phyloP scores from a whole-genome alignment of 306 rosid species.

The Abrus precatorius region DNA sequence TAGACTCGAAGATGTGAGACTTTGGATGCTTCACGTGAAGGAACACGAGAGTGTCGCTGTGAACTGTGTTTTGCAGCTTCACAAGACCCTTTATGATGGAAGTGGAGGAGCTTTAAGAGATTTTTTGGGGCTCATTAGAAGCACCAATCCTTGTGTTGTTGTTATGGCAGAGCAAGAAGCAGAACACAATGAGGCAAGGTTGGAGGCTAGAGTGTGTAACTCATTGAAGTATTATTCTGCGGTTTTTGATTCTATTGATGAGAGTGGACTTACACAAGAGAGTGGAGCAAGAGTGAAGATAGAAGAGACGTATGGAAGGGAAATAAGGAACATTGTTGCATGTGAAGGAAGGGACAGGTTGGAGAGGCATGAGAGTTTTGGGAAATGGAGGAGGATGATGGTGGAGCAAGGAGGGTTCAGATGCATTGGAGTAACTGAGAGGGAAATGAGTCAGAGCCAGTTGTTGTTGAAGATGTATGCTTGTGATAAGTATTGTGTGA shows the following conservation, averaged over 20 bases:
- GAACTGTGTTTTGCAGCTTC: constrained; percentile 85
- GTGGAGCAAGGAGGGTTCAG: constrained; percentile 87
- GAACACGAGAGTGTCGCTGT: constrained; percentile 88
- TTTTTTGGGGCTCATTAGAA: constrained; percentile 81
- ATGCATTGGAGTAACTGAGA: constrained; percentile 60
- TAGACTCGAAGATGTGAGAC: constrained; percentile 94
- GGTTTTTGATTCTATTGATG: constrained; percentile 75
- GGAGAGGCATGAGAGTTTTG: constrained; percentile 87
- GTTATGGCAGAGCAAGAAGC: constrained; percentile 90
- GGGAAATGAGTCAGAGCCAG: constrained; percentile 75
- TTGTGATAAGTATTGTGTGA: constrained; percentile 62
- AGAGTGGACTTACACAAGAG: constrained; percentile 65
- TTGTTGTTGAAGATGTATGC: constrained; percentile 83
- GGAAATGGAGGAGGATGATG: constrained; percentile 82
- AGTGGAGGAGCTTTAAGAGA: constrained; percentile 80
- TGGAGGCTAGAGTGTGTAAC: constrained; percentile 74
- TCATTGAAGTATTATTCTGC: constrained; percentile 81
- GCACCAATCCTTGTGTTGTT: constrained; percentile 76
- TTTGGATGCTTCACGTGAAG: constrained; percentile 99
- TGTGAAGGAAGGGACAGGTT: constrained; percentile 87
- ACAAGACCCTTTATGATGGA: constrained; percentile 77
- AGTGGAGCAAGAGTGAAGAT: constrained; percentile 70
- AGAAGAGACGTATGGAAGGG: constrained; percentile 85
- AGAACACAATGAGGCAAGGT: constrained; percentile 69
- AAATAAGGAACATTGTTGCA: constrained; percentile 84